Conservation (phyloP, 2,329 filamentous ascomycete species). For the Calonectria hawksworthii region DNA sequence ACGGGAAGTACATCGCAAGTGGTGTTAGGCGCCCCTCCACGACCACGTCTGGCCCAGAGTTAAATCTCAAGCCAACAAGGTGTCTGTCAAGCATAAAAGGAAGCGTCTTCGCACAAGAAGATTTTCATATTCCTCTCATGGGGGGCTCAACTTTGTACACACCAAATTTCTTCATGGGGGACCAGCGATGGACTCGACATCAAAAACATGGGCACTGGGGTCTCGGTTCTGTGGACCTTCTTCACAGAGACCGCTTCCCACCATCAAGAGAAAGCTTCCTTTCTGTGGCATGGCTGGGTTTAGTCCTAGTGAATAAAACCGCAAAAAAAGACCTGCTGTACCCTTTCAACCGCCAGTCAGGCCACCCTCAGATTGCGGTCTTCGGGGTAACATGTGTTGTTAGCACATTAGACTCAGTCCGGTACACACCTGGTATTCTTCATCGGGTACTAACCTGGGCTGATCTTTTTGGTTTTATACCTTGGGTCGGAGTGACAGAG, state of each 20-base stretch:
- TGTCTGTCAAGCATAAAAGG: background rate
- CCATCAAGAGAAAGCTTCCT: background rate
- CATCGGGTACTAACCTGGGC: background rate
- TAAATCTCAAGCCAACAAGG: background rate
- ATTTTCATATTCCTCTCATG: no score
- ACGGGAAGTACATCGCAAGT: background rate
- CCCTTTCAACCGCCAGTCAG: background rate
- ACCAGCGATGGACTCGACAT: background rate
- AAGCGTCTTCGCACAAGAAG: no score
- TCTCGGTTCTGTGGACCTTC: background rate
- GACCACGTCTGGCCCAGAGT: background rate
- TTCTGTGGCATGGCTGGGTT: background rate
- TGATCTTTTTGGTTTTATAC: background rate
- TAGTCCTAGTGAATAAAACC: background rate
- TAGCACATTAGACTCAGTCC: background rate
- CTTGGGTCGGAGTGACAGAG: background rate
- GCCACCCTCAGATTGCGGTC: constrained; percentile 4
- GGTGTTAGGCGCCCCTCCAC: background rate
- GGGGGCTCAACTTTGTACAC: background rate
- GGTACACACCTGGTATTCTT: background rate
- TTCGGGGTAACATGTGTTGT: background rate
- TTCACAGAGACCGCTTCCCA: background rate
- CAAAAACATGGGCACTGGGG: background rate
- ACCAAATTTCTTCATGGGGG: constrained; percentile 2
- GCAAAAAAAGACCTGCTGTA: background rate